Base-by-base conservation (phyloP, 2,329 filamentous ascomycete species). In the Aspergillus niger region DNA sequence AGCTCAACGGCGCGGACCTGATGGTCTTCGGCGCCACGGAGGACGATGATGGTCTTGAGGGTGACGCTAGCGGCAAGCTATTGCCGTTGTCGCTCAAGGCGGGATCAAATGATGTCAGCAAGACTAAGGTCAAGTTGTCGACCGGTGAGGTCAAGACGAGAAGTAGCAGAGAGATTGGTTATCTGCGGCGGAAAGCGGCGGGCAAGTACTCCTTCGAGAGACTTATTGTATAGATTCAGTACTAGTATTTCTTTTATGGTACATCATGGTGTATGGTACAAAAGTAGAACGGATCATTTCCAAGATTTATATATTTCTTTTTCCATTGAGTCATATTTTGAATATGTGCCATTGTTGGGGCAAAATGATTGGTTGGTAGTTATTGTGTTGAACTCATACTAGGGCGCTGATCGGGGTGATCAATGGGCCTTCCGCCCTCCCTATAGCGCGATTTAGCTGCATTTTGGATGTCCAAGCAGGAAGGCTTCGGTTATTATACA, bases 191-290 rank as follows among this genome's bases (percentile, higher is more conserved):
- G 72, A 90, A 91, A 78, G 89, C 88, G 73, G 89, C 93, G 63
- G 90, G 90, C 58, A 86, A 89, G 66, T 97, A 97, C 79, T 91
- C 90, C 50, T 83, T 94, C 66, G 92, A 97, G 79, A 86, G 87
- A 76, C 87, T 96, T 68, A 76, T 84, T 55, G 80, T 92, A 69
- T 91, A 82, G 56, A 57, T 56, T 41, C n/a, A 10, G 39, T 28
- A 22, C 8, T 26, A 28, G 17, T 55, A 22, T 26, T 32, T 28
- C 51, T 8, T 59, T 24, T 58, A 41, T n/a, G 22, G 20, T n/a
- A 41, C 6, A n/a, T 17, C 8, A 22, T 24, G 26, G 47, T n/a
- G 3, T 32, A 50, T 30, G 44, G 22, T 49, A 38, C 49, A 47
- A 49, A 48, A 49, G 32, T 32, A 55, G 32, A 59, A 55, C 55